phyloP scores from a whole-genome alignment of 1,139 yeast genomes.

The Kodamaea fungicola region DNA sequence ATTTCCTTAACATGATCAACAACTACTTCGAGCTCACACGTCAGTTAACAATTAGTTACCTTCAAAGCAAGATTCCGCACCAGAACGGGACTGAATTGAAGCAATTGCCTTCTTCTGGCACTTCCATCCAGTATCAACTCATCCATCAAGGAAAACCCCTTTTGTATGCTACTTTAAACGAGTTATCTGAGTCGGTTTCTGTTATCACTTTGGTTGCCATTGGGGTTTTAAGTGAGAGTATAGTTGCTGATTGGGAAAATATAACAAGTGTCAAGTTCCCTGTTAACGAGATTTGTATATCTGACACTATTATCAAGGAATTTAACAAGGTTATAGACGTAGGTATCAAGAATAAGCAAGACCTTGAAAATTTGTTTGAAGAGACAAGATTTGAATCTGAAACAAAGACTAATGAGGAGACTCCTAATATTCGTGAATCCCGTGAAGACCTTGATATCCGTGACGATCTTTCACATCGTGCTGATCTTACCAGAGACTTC shows the following conservation, averaged over 20 bases:
- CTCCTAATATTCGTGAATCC: too few relatives aligned
- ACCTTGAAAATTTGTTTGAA: constrained; percentile 7
- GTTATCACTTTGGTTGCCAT: constrained; percentile 17
- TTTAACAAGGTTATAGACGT: constrained; percentile 17
- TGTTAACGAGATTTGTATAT: constrained; percentile 20
- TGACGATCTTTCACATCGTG: neutral
- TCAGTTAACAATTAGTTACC: constrained; percentile 23
- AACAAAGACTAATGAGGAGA: neutral
- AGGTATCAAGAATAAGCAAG: constrained; percentile 6
- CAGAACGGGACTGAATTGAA: constrained; percentile 7
- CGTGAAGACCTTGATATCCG: too few relatives aligned
- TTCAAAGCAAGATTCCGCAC: constrained; percentile 16
- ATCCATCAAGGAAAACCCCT: constrained; percentile 7
- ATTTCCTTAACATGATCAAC: constrained; percentile 12
- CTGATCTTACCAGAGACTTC: neutral
- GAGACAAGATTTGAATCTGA: neutral
- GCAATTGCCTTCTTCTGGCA: constrained; percentile 10
- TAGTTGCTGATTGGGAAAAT: constrained; percentile 23
- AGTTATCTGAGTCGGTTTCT: constrained; percentile 11
- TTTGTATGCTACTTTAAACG: constrained; percentile 12
- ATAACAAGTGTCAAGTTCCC: constrained; percentile 24
- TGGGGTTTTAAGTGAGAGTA: constrained; percentile 16
- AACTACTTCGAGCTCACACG: constrained; percentile 25
- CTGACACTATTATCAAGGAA: constrained; percentile 20
- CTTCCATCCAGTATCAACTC: constrained; percentile 15